Evolutionary conservation across 371 early-diverging fungal species (phyloP).

Genomic region (Circinella minor): DNA sequence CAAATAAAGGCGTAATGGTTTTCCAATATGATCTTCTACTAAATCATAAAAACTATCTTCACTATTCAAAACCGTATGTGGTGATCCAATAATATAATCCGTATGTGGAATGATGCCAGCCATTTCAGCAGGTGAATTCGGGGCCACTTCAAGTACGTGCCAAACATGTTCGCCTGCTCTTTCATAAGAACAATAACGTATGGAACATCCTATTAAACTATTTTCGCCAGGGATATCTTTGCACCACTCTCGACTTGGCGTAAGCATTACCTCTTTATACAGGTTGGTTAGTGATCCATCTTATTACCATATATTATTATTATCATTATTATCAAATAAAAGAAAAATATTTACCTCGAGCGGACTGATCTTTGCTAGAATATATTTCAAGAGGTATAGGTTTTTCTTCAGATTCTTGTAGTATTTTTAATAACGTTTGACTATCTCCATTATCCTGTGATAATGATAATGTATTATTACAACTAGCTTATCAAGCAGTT

Average conservation of each 20-base stretch:
- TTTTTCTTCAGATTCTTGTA: conserved; percentile 57
- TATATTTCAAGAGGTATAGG: conserved; percentile 67
- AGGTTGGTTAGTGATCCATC: too few species aligned
- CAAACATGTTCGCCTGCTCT: conserved; percentile 70
- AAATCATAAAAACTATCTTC: conserved; percentile 68
- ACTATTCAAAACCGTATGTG: conserved; percentile 53
- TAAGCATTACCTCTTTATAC: conserved; percentile 54
- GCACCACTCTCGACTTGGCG: conserved; percentile 61
- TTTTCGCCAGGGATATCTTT: conserved; percentile 44
- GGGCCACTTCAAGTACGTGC: conserved; percentile 70
- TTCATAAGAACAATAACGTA: conserved; percentile 76
- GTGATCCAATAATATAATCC: conserved; percentile 74
- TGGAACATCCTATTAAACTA: conserved; percentile 65
- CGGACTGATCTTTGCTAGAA: conserved; percentile 68
- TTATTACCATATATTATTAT: too few species aligned
- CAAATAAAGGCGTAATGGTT: conserved; percentile 60
- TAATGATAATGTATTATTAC: too few species aligned
- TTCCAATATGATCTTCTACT: conserved; percentile 60
- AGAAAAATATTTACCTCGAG: conserved; percentile 54
- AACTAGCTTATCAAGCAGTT: background rate
- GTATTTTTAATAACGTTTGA: conserved; percentile 46
- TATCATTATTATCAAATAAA: too few species aligned
- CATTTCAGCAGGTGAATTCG: conserved; percentile 70
- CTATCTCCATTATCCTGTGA: conserved; percentile 55
- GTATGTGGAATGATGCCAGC: conserved; percentile 66